Percentiles rank a stretch among this genome's conserved stretches.
Evolutionary conservation across 75 land plant species (phyloP).

Genomic region (Selaginella tamariscina): DNA sequence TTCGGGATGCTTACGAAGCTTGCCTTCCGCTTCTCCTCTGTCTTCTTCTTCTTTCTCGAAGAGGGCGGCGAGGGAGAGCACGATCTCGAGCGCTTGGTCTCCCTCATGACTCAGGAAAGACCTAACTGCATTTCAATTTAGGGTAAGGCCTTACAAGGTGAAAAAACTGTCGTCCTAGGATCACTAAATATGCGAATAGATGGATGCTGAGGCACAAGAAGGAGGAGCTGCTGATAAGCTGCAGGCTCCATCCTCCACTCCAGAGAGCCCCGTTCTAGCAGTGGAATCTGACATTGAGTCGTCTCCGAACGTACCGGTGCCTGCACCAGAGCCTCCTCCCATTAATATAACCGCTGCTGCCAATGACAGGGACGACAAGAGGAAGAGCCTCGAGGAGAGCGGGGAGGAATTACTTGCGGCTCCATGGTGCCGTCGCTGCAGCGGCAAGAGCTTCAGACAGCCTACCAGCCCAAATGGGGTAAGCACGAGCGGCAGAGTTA

Average conservation of each 20-base stretch:
- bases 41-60: slow-evolving; percentile 2
- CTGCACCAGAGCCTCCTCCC: neutral
- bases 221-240: neutral
- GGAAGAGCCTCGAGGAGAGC: slow-evolving; percentile 1
- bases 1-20: slow-evolving; percentile 19
- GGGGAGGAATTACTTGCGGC: neutral
- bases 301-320: too few species aligned
- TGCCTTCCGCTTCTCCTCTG: slow-evolving; percentile 23
- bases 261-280: neutral
- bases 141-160: neutral
- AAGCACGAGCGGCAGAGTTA: neutral
- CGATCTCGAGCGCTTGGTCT: too few species aligned
- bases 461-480: neutral
- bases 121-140: neutral
- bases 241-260: neutral
- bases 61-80: too few species aligned
- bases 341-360: neutral
- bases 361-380: neutral
- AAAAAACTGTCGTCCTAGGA: neutral
- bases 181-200: neutral
- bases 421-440: neutral
- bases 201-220: too few species aligned
- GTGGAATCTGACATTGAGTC: neutral
- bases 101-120: too few species aligned
- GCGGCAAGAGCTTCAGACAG: neutral